These are phyloP conservation scores for Malassezia globosa DNA, from an alignment of 1,284 basidiomycete species.

Conservation along the genomic window DNA sequence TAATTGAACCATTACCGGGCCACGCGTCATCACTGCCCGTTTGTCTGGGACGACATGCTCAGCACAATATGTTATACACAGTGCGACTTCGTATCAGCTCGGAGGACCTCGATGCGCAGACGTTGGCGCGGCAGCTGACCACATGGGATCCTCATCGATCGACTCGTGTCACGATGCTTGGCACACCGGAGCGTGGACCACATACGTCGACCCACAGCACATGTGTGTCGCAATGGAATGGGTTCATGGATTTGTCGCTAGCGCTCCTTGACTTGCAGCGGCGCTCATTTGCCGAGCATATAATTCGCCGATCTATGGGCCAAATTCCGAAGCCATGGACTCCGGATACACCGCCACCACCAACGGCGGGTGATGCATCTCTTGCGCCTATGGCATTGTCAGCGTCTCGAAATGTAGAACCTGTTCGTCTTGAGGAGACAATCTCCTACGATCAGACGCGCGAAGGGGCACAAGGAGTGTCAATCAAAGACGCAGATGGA, in stretches of 20 bases:
- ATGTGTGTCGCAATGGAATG: slow-evolving; percentile 8
- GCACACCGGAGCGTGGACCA: background rate
- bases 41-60: background rate
- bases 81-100: background rate
- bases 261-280: slow-evolving; percentile 5
- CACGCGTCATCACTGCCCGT: background rate
- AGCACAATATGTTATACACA: slow-evolving; percentile 13
- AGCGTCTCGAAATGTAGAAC: background rate
- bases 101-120: background rate
- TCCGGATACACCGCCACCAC: too few relatives aligned
- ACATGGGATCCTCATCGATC: slow-evolving; percentile 3
- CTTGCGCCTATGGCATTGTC: background rate
- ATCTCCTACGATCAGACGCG: background rate
- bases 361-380: background rate
- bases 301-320: background rate
- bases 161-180: slow-evolving; percentile 5
- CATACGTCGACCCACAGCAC: background rate
- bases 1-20: background rate
- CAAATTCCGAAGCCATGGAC: background rate
- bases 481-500: background rate
- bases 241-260: background rate
- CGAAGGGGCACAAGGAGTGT: background rate
- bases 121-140: background rate
- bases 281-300: background rate
- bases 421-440: background rate